phyloP scores from a whole-genome alignment of 2,329 filamentous ascomycete species.

The Fusarium tanahbumbuense region DNA sequence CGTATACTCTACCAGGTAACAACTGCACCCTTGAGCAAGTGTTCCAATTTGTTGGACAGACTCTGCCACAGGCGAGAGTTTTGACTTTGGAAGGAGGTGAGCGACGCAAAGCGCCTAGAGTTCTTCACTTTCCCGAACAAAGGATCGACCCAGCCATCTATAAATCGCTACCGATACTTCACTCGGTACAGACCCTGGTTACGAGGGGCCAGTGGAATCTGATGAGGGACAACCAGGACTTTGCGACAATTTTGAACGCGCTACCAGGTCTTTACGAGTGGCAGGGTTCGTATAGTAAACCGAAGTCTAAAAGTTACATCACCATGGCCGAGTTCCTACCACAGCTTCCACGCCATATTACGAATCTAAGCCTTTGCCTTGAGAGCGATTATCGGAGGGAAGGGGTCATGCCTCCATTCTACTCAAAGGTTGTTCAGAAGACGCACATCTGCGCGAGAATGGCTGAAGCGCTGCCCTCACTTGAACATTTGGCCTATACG shows the following conservation, averaged over 20 bases:
- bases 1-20: constrained; percentile 69
- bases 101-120: constrained; percentile 78
- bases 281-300: constrained; percentile 75
- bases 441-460: constrained; percentile 75
- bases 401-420: constrained; percentile 68
- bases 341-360: constrained; percentile 67
- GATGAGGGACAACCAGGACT: constrained; percentile 72
- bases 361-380: constrained; percentile 73
- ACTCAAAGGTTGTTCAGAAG: constrained; percentile 67
- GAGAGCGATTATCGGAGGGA: constrained; percentile 79
- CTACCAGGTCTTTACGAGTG: constrained; percentile 74
- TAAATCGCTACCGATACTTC: constrained; percentile 59
- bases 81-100: constrained; percentile 82
- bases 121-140: constrained; percentile 55
- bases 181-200: constrained; percentile 73
- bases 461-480: constrained; percentile 67
- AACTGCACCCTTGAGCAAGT: constrained; percentile 78
- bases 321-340: constrained; percentile 74
- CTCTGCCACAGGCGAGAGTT: constrained; percentile 71
- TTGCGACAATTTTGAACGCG: constrained; percentile 69
- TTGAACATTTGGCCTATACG: constrained; percentile 78
- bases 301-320: constrained; percentile 78
- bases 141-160: constrained; percentile 39
- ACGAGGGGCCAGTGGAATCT: constrained; percentile 84
- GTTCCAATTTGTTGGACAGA: constrained; percentile 70